Evolutionary conservation across 495 filamentous ascomycete species (phyloP).

Genomic region (Hypoxylon lienhwacheense): DNA sequence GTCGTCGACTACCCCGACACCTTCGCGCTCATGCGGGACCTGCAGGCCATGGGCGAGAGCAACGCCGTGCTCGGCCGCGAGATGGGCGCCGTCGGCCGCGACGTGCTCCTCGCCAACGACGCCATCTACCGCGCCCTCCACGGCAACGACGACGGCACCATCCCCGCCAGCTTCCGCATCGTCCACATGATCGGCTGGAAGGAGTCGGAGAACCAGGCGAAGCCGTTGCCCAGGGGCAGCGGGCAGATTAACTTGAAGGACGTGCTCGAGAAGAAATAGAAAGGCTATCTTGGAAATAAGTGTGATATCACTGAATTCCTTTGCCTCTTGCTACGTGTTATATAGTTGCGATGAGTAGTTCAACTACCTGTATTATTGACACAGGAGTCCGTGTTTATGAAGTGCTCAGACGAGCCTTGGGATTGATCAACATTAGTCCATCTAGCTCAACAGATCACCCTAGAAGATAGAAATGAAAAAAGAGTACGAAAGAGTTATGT

Average conservation of each 20-base stretch:
- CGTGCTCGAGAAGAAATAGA: constrained; percentile 59
- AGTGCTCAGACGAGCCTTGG: too few relatives aligned
- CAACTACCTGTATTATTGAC: too few relatives aligned
- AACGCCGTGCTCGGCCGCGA: constrained; percentile 84
- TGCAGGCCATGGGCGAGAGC: constrained; percentile 92
- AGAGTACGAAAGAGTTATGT: too few relatives aligned
- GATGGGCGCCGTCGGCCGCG: constrained; percentile 70
- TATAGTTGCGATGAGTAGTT: not conserved
- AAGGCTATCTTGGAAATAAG: not conserved
- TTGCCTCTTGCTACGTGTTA: not conserved
- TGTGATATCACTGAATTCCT: not conserved
- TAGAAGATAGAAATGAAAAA: too few relatives aligned
- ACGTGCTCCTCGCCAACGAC: constrained; percentile 86
- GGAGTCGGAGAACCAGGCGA: constrained; percentile 71
- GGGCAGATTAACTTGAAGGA: constrained; percentile 83
- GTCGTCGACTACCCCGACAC: constrained; percentile 92
- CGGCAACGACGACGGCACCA: constrained; percentile 64
- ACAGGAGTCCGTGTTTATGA: too few relatives aligned
- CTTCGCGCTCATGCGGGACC: constrained; percentile 87
- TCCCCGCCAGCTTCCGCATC: constrained; percentile 89
- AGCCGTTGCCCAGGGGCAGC: constrained; percentile 80
- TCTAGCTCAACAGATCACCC: too few relatives aligned
- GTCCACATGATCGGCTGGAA: constrained; percentile 99
- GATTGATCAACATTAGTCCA: too few relatives aligned
- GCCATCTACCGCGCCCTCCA: constrained; percentile 87